These are phyloP conservation scores for Echinosophora koreensis DNA, from an alignment of 306 rosid genomes.

Conservation along the genomic window DNA sequence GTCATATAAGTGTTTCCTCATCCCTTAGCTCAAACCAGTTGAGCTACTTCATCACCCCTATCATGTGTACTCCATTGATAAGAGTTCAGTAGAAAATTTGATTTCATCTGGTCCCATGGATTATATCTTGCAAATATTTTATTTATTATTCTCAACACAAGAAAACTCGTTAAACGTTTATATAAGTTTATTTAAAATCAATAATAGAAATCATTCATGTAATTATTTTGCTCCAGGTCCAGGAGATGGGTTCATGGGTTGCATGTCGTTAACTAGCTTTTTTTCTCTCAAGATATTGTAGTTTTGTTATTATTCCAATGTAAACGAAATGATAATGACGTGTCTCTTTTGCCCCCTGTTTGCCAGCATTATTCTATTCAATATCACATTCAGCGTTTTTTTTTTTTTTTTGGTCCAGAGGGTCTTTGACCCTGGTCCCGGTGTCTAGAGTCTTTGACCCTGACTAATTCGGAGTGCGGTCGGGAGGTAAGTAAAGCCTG, in stretches of 20 bases:
- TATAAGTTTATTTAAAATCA: too few relatives aligned
- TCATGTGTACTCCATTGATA: not conserved
- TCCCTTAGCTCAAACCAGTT: too few relatives aligned
- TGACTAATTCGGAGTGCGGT: too few relatives aligned
- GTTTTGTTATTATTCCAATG: not conserved
- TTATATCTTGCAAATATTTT: not conserved
- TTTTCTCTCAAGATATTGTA: not conserved
- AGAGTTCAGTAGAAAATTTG: not conserved
- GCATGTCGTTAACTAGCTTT: not conserved
- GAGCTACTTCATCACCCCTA: too few relatives aligned
- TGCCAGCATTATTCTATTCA: not conserved
- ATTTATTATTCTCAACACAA: not conserved
- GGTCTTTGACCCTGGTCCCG: too few relatives aligned
- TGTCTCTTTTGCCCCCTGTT: not conserved
- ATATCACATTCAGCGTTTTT: too few relatives aligned
- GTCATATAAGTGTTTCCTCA: not conserved
- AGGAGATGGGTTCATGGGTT: not conserved
- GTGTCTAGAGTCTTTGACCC: too few relatives aligned
- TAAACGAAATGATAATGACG: slow-evolving; percentile 6
- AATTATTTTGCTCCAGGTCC: too few relatives aligned
- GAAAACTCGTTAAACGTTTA: too few relatives aligned
- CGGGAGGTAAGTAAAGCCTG: too few relatives aligned
- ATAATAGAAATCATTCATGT: too few relatives aligned
- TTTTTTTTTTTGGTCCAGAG: too few relatives aligned
- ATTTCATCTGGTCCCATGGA: not conserved